Percentiles rank a stretch among this genome's conserved stretches.
Conservation (phyloP, 305 asterid genomes). For the Fraxinus sp. region DNA sequence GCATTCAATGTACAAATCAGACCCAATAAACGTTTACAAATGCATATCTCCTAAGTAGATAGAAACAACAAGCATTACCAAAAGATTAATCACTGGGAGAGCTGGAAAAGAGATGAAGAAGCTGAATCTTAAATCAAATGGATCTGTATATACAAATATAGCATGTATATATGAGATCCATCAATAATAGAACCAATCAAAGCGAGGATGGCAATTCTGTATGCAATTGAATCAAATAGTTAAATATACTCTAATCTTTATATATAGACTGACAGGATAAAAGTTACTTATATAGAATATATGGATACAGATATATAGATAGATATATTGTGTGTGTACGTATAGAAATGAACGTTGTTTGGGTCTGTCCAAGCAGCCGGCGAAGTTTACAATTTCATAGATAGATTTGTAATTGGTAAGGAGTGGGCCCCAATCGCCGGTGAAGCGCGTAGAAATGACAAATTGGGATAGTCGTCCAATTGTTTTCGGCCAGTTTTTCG, state of each 20-base stretch:
- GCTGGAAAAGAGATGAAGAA: conserved; percentile 3
- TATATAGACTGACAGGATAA: not conserved
- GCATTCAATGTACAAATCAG: conserved; percentile 21
- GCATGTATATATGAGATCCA: conserved; percentile 6
- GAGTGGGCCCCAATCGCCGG: conserved; percentile 4
- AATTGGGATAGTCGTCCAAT: not conserved
- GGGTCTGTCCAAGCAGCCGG: not conserved
- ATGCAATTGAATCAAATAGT: not conserved
- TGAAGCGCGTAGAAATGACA: not conserved
- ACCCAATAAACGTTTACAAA: not conserved
- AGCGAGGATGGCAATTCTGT: not conserved
- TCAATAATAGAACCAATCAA: conserved; percentile 1
- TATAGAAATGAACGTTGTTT: not conserved
- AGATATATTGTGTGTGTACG: not conserved
- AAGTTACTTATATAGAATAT: not conserved
- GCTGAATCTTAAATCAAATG: not conserved
- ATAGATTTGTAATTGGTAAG: not conserved
- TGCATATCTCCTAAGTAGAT: not conserved
- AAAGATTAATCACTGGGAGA: not conserved
- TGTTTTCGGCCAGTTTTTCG: not conserved
- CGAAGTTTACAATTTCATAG: not conserved
- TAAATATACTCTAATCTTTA: not conserved
- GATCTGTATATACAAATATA: not conserved
- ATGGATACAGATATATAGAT: too few relatives aligned
- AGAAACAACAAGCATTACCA: conserved; percentile 1